These are phyloP conservation scores for Russula dissimulans DNA, from an alignment of 768 basidiomycete genomes.

Conservation along the genomic window DNA sequence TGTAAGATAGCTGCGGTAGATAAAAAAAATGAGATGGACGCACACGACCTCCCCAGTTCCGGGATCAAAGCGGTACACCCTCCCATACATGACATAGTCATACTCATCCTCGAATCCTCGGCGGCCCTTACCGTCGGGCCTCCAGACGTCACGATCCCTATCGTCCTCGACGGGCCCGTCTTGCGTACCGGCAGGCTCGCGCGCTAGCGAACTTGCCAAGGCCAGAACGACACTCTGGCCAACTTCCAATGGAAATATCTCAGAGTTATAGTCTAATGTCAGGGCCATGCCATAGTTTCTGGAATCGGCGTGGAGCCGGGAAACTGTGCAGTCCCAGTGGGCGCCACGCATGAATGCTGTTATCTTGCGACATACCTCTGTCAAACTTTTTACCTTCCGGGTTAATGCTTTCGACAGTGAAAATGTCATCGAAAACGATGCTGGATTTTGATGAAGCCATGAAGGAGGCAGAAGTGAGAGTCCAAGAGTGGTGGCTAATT, in stretches of 20 bases:
- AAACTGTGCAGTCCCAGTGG: slow-evolving; percentile 46
- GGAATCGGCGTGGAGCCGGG: slow-evolving; percentile 81
- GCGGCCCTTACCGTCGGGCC: slow-evolving; percentile 74
- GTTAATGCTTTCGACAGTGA: slow-evolving; percentile 76
- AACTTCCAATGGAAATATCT: slow-evolving; percentile 67
- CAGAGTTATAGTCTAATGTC: slow-evolving; percentile 89
- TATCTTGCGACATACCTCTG: slow-evolving; percentile 53
- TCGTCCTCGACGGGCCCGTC: slow-evolving; percentile 54
- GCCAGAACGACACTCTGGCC: slow-evolving; percentile 77
- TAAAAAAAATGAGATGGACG: slow-evolving; percentile 25
- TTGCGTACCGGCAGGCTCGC: slow-evolving; percentile 39
- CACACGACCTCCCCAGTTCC: slow-evolving; percentile 80
- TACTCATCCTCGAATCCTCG: slow-evolving; percentile 89
- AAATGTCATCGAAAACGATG: slow-evolving; percentile 91
- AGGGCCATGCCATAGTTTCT: slow-evolving; percentile 90
- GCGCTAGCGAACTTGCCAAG: slow-evolving; percentile 70
- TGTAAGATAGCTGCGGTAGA: slow-evolving; percentile 11
- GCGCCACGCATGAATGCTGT: not conserved
- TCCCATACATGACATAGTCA: slow-evolving; percentile 99
- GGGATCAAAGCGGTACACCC: slow-evolving; percentile 97
- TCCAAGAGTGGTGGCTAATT: not conserved
- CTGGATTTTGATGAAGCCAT: slow-evolving; percentile 39
- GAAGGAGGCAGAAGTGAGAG: not conserved
- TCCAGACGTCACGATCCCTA: slow-evolving; percentile 72
- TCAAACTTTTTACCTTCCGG: slow-evolving; percentile 97